phyloP scores from a whole-genome alignment of 2,329 filamentous ascomycete species.

The Magnaporthales sp. region DNA sequence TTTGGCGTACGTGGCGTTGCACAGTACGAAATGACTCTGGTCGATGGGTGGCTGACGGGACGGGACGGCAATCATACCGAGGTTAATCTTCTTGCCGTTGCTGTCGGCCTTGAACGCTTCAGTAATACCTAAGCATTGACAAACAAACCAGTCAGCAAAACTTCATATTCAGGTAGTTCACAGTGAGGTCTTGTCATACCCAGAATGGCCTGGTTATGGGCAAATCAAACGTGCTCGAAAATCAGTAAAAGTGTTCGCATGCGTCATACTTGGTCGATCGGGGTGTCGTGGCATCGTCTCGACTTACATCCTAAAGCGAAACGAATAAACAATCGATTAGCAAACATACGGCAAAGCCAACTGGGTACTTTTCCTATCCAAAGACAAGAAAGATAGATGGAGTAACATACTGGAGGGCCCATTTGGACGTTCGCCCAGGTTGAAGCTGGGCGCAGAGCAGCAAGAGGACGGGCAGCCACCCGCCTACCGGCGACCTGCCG shows the following conservation, averaged over 20 bases:
- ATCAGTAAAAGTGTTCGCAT: not conserved
- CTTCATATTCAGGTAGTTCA: not conserved
- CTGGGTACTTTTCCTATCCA: not conserved
- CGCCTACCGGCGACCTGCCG: conserved; percentile 36
- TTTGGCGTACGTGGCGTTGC: not conserved
- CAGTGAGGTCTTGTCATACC: conserved; percentile 38
- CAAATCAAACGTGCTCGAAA: conserved; percentile 13
- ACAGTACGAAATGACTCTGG: not conserved
- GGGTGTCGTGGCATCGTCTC: conserved; percentile 14
- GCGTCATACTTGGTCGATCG: conserved; percentile 8
- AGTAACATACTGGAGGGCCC: conserved; percentile 87
- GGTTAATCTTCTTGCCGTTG: conserved; percentile 94
- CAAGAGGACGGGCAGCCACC: conserved; percentile 29
- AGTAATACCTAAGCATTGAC: conserved; percentile 60
- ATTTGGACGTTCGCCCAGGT: conserved; percentile 88
- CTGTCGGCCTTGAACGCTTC: conserved; percentile 98
- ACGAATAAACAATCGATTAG: conserved; percentile 2
- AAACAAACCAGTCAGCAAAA: conserved; percentile 14
- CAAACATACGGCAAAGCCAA: not conserved
- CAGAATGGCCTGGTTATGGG: conserved; percentile 57
- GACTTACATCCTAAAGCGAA: conserved; percentile 26
- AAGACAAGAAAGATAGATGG: conserved; percentile 1
- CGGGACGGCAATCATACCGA: conserved; percentile 48
- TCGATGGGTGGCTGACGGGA: not conserved
- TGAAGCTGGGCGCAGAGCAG: conserved; percentile 52